Evolutionary conservation across 2,329 filamentous ascomycete genomes (phyloP).

Genomic region (Tolypocladium tundrense): DNA sequence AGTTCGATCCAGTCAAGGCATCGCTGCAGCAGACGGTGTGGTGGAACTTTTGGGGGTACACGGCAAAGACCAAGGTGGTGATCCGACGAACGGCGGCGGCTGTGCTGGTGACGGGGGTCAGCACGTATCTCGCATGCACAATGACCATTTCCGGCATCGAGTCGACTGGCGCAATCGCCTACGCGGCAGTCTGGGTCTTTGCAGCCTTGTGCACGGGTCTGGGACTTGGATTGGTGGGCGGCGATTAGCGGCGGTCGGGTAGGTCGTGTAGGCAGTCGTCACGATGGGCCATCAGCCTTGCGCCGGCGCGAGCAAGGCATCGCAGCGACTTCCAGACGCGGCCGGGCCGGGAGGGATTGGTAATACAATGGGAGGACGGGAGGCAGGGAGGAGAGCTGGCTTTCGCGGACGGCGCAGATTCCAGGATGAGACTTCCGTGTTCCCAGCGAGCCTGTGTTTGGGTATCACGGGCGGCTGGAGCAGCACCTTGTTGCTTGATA

Average conservation of each 20-base stretch:
- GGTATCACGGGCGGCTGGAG: not conserved
- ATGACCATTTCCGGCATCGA: constrained; percentile 63
- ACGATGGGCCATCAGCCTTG: not conserved
- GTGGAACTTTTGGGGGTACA: constrained; percentile 65
- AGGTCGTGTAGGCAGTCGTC: not conserved
- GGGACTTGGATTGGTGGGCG: constrained; percentile 39
- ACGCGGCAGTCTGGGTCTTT: constrained; percentile 64
- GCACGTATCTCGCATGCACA: constrained; percentile 54
- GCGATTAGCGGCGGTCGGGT: constrained; percentile 20
- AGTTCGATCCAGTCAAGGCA: constrained; percentile 56
- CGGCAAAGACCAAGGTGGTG: constrained; percentile 49
- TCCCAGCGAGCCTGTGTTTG: not conserved
- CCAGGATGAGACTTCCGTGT: not conserved
- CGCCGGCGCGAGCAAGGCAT: not conserved
- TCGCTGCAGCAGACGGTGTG: constrained; percentile 59
- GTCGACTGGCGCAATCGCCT: constrained; percentile 56
- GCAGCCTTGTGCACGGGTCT: constrained; percentile 51
- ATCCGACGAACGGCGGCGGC: constrained; percentile 54
- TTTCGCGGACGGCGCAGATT: not conserved
- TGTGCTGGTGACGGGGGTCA: constrained; percentile 44
- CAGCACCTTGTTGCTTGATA: not conserved
- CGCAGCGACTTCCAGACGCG: not conserved
- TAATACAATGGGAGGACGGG: not conserved
- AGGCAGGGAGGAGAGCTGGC: not conserved
- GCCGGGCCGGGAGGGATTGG: not conserved